A percentile compares a stretch with the other conserved stretches of the same genome.
Evolutionary conservation across 306 rosid species (phyloP).

Genomic region (Lupinus albus): DNA sequence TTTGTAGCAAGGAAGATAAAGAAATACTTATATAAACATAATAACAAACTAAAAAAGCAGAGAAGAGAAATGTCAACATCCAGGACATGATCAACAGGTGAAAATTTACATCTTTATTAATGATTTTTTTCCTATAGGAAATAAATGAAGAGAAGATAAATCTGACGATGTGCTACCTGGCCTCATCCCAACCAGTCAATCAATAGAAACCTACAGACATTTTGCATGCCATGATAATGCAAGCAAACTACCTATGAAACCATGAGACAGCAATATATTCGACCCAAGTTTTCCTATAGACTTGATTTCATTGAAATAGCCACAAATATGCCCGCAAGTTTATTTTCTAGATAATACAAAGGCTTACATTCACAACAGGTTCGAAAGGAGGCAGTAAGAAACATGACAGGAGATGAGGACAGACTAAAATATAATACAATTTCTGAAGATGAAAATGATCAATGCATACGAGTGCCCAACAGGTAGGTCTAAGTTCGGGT

Average conservation of each 20-base stretch:
- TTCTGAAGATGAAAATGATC: conserved; percentile 17
- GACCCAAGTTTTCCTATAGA: conserved; percentile 1
- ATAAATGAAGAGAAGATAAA: conserved; percentile 1
- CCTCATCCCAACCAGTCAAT: neutral
- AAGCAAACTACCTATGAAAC: conserved; percentile 27
- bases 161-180: neutral
- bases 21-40: conserved; percentile 9
- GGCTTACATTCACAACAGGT: neutral
- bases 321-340: neutral
- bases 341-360: neutral
- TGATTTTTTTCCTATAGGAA: neutral
- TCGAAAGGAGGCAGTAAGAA: conserved; percentile 2
- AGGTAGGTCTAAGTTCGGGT: conserved; percentile 22
- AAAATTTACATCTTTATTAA: neutral
- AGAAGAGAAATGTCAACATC: conserved; percentile 7
- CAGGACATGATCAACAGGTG: conserved; percentile 8
- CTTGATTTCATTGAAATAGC: conserved; percentile 21
- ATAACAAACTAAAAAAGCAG: neutral
- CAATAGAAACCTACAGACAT: conserved; percentile 9
- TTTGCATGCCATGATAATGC: conserved; percentile 12
- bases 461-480: neutral
- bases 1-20: neutral
- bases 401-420: conserved; percentile 14
- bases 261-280: conserved; percentile 1
- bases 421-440: conserved; percentile 6